A percentile compares a stretch with the other conserved stretches of the same genome.
These are phyloP conservation scores for Brasenia schreberi DNA, from an alignment of 164 flowering plant genomes.

Conservation along the genomic window DNA sequence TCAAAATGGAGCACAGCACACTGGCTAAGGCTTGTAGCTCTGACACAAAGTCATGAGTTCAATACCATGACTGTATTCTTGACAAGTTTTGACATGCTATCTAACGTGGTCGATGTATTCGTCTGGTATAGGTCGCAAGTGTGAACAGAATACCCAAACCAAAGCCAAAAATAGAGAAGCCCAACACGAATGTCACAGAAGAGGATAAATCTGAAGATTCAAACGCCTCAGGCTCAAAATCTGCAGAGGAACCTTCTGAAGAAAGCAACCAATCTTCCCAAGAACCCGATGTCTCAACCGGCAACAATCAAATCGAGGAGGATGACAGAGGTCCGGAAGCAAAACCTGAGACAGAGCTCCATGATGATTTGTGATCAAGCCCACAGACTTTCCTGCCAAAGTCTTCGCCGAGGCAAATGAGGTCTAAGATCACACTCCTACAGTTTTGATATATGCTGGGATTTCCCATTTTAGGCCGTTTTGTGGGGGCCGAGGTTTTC, in stretches of 20 bases:
- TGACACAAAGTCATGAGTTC: too few species aligned
- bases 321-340: constrained; percentile 2
- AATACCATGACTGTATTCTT: not conserved
- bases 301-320: not conserved
- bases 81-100: not conserved
- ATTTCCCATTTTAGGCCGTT: constrained; percentile 1
- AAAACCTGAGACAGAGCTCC: constrained; percentile 4
- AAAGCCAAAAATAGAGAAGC: constrained; percentile 82
- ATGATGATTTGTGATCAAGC: constrained; percentile 19
- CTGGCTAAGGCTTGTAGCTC: too few species aligned
- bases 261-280: constrained; percentile 6
- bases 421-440: not conserved
- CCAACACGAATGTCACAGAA: constrained; percentile 47
- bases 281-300: constrained; percentile 6
- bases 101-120: not conserved
- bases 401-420: not conserved
- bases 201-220: constrained; percentile 10
- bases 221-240: constrained; percentile 7
- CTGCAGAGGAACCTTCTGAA: constrained; percentile 12
- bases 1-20: too few species aligned
- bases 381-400: not conserved
- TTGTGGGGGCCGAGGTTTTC: not conserved
- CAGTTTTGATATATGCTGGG: constrained; percentile 7
- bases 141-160: constrained; percentile 84
- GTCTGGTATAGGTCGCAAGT: constrained; percentile 38